phyloP scores from a whole-genome alignment of 495 filamentous ascomycete species.

The Podospora tetraspora region DNA sequence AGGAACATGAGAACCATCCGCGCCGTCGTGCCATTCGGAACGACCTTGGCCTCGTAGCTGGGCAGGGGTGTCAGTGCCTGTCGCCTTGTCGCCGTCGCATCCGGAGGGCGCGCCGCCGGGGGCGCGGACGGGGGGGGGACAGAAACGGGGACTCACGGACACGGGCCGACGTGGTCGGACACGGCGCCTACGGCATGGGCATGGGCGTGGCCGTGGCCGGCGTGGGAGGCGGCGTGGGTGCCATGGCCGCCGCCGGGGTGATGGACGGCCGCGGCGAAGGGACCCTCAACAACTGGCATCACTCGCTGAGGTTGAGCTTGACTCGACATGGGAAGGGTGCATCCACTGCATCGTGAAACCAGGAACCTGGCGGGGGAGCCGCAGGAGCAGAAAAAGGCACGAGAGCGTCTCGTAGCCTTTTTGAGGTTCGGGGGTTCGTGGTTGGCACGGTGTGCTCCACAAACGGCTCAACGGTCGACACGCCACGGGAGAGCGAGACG shows the following conservation, averaged over 20 bases:
- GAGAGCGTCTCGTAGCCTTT: slow-evolving; percentile 21
- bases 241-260: slow-evolving; percentile 16
- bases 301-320: slow-evolving; percentile 29
- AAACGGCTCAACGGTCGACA: slow-evolving; percentile 5
- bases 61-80: slow-evolving; percentile 11
- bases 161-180: slow-evolving; percentile 15
- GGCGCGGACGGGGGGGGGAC: not conserved
- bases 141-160: slow-evolving; percentile 25
- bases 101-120: not conserved
- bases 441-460: not conserved
- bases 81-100: not conserved
- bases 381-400: slow-evolving; percentile 17
- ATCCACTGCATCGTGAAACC: slow-evolving; percentile 34
- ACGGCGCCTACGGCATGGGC: slow-evolving; percentile 21
- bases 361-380: slow-evolving; percentile 25
- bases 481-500: not conserved
- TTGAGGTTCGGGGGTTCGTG: slow-evolving; percentile 23
- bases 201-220: slow-evolving; percentile 16
- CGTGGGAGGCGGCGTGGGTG: slow-evolving; percentile 11
- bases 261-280: slow-evolving; percentile 21
- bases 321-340: slow-evolving; percentile 32
- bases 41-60: slow-evolving; percentile 33
- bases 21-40: slow-evolving; percentile 27
- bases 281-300: slow-evolving; percentile 28
- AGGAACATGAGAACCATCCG: slow-evolving; percentile 34